Conservation (phyloP, 768 basidiomycete species). For the Sporobolomyces roseus region DNA sequence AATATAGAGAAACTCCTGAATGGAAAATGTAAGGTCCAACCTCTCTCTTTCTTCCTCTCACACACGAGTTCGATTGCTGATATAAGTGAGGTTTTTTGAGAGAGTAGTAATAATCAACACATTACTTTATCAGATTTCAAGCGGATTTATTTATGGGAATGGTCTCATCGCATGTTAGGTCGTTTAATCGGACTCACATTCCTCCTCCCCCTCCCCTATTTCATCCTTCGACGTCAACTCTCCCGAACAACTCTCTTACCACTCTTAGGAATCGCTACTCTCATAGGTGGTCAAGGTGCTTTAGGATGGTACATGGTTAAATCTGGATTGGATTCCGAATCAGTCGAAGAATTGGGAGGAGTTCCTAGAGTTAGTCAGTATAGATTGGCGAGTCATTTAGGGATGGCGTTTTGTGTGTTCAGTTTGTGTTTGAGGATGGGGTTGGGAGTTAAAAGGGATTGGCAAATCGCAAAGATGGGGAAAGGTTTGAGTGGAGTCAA, state of each 20-base stretch:
- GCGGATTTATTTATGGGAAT: slow-evolving; percentile 96
- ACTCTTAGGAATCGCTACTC: slow-evolving; percentile 66
- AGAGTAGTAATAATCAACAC: slow-evolving; percentile 72
- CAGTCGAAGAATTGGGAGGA: slow-evolving; percentile 72
- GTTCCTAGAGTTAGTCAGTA: slow-evolving; percentile 97
- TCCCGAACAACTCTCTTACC: slow-evolving; percentile 61
- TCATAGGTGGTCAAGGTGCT: slow-evolving; percentile 85
- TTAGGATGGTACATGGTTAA: slow-evolving; percentile 99
- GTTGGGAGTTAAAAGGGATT: slow-evolving; percentile 72
- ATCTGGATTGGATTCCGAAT: slow-evolving; percentile 80
- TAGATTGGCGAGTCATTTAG: slow-evolving; percentile 87
- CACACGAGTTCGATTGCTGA: neutral
- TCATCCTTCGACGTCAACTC: slow-evolving; percentile 56
- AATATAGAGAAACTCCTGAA: slow-evolving; percentile 91
- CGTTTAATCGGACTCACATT: slow-evolving; percentile 79
- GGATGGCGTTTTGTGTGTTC: slow-evolving; percentile 86
- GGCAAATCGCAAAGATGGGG: slow-evolving; percentile 58
- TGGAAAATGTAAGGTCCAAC: slow-evolving; percentile 73
- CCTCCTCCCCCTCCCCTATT: slow-evolving; percentile 52
- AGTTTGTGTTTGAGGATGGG: slow-evolving; percentile 81
- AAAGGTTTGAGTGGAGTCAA: slow-evolving; percentile 24
- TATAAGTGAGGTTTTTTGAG: neutral
- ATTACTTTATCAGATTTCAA: slow-evolving; percentile 90
- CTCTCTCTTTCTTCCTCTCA: slow-evolving; percentile 2
- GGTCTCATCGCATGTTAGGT: slow-evolving; percentile 89